phyloP scores from a whole-genome alignment of 1,284 basidiomycete species.

The Agroathelia rolfsii region DNA sequence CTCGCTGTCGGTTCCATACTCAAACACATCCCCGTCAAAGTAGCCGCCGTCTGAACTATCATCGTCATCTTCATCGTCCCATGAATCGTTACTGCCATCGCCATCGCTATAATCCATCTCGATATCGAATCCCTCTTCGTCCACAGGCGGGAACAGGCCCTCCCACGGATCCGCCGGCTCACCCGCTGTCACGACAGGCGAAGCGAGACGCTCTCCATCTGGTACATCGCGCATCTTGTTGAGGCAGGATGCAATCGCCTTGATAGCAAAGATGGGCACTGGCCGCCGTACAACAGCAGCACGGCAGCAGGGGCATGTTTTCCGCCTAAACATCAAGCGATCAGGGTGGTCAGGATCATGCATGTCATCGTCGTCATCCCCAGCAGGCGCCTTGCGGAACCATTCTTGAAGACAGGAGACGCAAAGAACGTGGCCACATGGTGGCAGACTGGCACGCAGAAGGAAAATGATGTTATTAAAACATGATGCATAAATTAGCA shows the following conservation, averaged over 20 bases:
- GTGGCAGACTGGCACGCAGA: slow-evolving; percentile 39
- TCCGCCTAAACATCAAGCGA: slow-evolving; percentile 45
- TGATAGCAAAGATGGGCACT: slow-evolving; percentile 57
- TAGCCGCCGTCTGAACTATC: slow-evolving; percentile 17
- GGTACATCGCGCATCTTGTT: slow-evolving; percentile 25
- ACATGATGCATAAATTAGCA: neutral
- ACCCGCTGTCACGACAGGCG: slow-evolving; percentile 19
- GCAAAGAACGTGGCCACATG: slow-evolving; percentile 66
- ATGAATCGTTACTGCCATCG: slow-evolving; percentile 26
- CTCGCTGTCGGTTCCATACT: slow-evolving; percentile 24
- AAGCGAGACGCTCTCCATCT: slow-evolving; percentile 14
- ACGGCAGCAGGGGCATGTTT: slow-evolving; percentile 65
- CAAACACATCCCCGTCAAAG: slow-evolving; percentile 11
- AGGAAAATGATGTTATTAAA: slow-evolving; percentile 1
- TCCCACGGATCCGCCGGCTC: slow-evolving; percentile 57
- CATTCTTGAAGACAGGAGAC: slow-evolving; percentile 60
- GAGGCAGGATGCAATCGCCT: slow-evolving; percentile 41
- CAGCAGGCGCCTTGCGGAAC: slow-evolving; percentile 57
- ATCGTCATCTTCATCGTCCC: slow-evolving; percentile 19
- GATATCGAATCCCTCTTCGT: slow-evolving; percentile 28
- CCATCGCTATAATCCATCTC: slow-evolving; percentile 19
- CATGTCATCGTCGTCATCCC: slow-evolving; percentile 41
- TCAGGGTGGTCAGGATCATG: slow-evolving; percentile 28
- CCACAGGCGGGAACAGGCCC: slow-evolving; percentile 45
- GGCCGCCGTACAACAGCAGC: slow-evolving; percentile 45